Conservation (phyloP, 1,284 basidiomycete species). For the Fomitopsis betulina region DNA sequence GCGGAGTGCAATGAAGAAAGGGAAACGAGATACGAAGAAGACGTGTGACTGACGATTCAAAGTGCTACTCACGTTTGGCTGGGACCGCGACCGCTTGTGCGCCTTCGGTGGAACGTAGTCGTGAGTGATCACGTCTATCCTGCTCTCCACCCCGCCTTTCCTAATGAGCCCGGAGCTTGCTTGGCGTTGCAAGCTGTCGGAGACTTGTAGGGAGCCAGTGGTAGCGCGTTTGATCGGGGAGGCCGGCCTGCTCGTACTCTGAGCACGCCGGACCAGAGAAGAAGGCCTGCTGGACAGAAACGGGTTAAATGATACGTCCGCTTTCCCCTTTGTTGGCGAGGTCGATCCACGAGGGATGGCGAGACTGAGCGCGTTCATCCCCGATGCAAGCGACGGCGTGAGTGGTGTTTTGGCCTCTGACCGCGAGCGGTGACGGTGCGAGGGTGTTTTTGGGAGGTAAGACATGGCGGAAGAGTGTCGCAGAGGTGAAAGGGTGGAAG, state of each 20-base stretch:
- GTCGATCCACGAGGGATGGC: slow-evolving; percentile 29
- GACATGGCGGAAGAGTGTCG: slow-evolving; percentile 20
- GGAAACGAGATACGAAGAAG: neutral
- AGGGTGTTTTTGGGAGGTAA: slow-evolving; percentile 55
- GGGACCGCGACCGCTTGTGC: slow-evolving; percentile 72
- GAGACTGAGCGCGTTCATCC: slow-evolving; percentile 50
- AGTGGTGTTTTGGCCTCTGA: slow-evolving; percentile 71
- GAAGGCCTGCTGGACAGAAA: slow-evolving; percentile 55
- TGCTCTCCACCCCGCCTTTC: slow-evolving; percentile 71
- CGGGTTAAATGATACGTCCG: slow-evolving; percentile 50
- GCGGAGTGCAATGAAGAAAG: neutral
- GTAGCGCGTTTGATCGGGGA: slow-evolving; percentile 63
- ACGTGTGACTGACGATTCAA: neutral
- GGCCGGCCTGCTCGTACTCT: slow-evolving; percentile 39
- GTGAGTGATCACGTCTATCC: slow-evolving; percentile 65
- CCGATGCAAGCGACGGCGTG: slow-evolving; percentile 58
- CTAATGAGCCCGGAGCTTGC: slow-evolving; percentile 63
- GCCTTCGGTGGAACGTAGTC: slow-evolving; percentile 52
- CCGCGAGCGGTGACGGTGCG: slow-evolving; percentile 49
- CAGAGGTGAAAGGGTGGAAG: neutral
- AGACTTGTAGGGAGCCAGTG: slow-evolving; percentile 42
- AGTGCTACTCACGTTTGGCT: slow-evolving; percentile 44
- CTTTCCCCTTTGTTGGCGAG: slow-evolving; percentile 30
- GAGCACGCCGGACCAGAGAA: slow-evolving; percentile 56
- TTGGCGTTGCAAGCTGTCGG: slow-evolving; percentile 54